phyloP scores from a whole-genome alignment of 495 filamentous ascomycete species.

The Hypoxylon fuscum region DNA sequence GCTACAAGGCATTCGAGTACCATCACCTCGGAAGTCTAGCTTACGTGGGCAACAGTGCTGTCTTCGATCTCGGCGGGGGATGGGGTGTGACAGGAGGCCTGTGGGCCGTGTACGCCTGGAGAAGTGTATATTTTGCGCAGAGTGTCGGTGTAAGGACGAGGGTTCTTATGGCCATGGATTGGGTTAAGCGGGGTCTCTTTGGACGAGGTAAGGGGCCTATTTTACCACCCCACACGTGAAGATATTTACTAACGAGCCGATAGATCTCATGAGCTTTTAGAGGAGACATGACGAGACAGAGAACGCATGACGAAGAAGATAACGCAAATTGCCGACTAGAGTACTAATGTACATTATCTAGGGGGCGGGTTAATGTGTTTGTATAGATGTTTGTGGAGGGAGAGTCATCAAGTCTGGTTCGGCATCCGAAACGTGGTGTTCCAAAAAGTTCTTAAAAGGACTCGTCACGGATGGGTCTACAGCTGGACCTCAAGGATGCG shows the following conservation, averaged over 20 bases:
- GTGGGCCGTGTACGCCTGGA: conserved; percentile 95
- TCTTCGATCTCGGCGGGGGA: conserved; percentile 84
- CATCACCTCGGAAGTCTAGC: conserved; percentile 90
- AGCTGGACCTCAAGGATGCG: too few relatives aligned
- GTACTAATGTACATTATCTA: too few relatives aligned
- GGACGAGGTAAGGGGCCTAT: conserved; percentile 88
- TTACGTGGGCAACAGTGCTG: conserved; percentile 94
- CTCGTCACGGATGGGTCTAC: too few relatives aligned
- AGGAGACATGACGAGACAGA: background rate
- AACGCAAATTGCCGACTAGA: background rate
- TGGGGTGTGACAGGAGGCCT: conserved; percentile 84
- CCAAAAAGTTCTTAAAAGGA: too few relatives aligned
- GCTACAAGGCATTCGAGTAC: conserved; percentile 97
- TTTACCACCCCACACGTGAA: background rate
- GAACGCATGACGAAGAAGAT: background rate
- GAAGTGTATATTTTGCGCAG: conserved; percentile 97
- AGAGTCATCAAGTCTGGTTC: too few relatives aligned
- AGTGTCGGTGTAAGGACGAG: conserved; percentile 93
- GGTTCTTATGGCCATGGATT: conserved; percentile 95
- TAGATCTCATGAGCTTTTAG: conserved; percentile 76
- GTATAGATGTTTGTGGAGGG: too few relatives aligned
- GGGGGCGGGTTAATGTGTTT: too few relatives aligned
- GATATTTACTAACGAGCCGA: conserved; percentile 42
- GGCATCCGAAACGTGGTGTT: too few relatives aligned
- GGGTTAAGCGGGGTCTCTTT: conserved; percentile 94